Base-by-base conservation (phyloP, 108 stramenopile genomes). In the Discostella stelligeroides region DNA sequence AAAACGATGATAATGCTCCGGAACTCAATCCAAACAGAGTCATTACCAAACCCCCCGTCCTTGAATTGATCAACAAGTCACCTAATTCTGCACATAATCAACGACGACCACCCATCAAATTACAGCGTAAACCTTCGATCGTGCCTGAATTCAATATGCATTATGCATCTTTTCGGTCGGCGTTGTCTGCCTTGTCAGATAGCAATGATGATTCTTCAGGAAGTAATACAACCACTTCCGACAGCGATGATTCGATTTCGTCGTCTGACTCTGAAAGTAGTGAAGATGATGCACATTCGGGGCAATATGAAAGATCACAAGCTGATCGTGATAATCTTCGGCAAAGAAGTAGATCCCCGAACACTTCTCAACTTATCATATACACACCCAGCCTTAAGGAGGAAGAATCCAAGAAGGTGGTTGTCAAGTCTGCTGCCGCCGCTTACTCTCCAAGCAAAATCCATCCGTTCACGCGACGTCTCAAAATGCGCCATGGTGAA, bases 401-500 rank as follows among this genome's bases (percentile, higher is more conserved):
- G 7, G 29, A 60, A 17, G 34, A 51, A 38, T 18, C 20, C 25
- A 30, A 21, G 5, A 37, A 49, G 30, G 6, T 13, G 30, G 6
- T 13, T 18, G 27, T 49, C 40, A 2, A 2, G 15, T 13, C 50
- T 53, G 13, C 28, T 41, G 21, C 58, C 24, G 12, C 59, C 25
- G 17, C 27, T 34, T 28, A 41, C 1, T n/a, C 2, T 2, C 3
- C 34, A 3, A 34, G 5, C 34, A 34, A 34, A 3, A 6, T 34
- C 34, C 20, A 15, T 20, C 49, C 14, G 21, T 30, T 55, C 3
- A 55, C 7, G 29, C 25, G 28, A 29, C 50, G 38, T 29, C 14
- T 55, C 37, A 63, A 62, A 53, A 60, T 72, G 11, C 70, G 61
- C 14, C 7, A 54, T 13, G 70, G 51, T 8, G 30, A 37, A 25